Evolutionary conservation across 441 rosid species (phyloP).

Genomic region (Aleurites moluccanus): DNA sequence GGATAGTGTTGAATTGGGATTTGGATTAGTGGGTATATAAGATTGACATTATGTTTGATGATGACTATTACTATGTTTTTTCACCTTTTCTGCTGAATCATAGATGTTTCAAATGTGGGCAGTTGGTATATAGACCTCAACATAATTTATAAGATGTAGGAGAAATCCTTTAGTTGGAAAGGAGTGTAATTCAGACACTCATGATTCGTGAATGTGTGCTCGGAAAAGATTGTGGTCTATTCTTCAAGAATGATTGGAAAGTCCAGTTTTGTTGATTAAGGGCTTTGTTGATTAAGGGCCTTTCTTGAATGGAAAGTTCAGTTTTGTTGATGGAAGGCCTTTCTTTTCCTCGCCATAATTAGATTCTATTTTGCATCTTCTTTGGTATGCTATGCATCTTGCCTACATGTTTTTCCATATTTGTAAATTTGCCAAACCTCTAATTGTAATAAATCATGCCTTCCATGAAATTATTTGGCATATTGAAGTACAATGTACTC

Average conservation of each 20-base stretch:
- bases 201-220: neutral
- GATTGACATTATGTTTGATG: neutral
- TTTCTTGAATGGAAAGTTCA: neutral
- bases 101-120: neutral
- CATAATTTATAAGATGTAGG: neutral
- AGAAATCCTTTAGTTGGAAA: neutral
- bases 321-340: neutral
- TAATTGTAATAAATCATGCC: neutral
- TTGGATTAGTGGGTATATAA: neutral
- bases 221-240: neutral
- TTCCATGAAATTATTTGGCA: neutral
- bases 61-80: neutral
- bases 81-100: constrained; percentile 1
- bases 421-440: neutral
- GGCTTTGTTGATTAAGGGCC: neutral
- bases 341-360: neutral
- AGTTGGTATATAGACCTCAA: neutral
- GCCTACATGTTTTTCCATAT: neutral
- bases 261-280: neutral
- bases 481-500: neutral
- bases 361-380: neutral
- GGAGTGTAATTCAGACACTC: neutral
- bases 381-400: neutral
- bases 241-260: neutral
- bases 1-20: constrained; percentile 5